Evolutionary conservation across 1,284 basidiomycete species (phyloP), one percentile per base, ranked within the genome.

Genomic region (Takashimella tepidaria): DNA sequence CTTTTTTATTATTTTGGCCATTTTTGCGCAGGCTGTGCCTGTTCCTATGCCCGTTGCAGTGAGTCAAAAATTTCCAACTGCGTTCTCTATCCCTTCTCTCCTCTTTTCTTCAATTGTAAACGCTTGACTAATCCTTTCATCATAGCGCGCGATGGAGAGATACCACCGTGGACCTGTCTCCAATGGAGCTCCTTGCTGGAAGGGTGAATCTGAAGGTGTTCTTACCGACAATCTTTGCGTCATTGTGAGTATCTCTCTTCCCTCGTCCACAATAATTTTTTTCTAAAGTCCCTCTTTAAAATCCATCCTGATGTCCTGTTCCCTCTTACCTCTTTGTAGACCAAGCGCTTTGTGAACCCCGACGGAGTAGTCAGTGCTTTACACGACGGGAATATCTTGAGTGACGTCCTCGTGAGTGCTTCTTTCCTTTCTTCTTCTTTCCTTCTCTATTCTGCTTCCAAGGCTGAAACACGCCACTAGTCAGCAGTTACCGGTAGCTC

Each of bases 1-100:
- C 22, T 57, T 63, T 26, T 61, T 65, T 37, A 43, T 54, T 16
- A 43, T 67, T 42, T 57, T 67, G 11, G 27, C 53, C 11, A 41
- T 51, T 42, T 27, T 65, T 0, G 59, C 55, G 4, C 37, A 49
- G 11, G 60, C 57, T 4, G 53, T 56, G 40, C 60, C 60, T 20
- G 48, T 60, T 21, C 63, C 57, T 19, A 60, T 61, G 58, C 58
- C 60, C 8, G 61, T 55, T 27, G 53, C 52, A 16, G 31, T 37
- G 16, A 8, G 31, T 37, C 31, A n/a, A n/a, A n/a, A n/a, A n/a
- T n/a, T n/a, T n/a, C n/a, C n/a, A n/a, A n/a, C n/a, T n/a, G n/a
- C n/a, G n/a, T n/a, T n/a, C n/a, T n/a, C n/a, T n/a, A n/a, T n/a
- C n/a, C n/a, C n/a, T n/a, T n/a, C n/a, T n/a, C n/a, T n/a, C n/a